Evolutionary conservation across 768 basidiomycete species (phyloP), one percentile per base, ranked within the genome.

Genomic region (Lactarius sp.): DNA sequence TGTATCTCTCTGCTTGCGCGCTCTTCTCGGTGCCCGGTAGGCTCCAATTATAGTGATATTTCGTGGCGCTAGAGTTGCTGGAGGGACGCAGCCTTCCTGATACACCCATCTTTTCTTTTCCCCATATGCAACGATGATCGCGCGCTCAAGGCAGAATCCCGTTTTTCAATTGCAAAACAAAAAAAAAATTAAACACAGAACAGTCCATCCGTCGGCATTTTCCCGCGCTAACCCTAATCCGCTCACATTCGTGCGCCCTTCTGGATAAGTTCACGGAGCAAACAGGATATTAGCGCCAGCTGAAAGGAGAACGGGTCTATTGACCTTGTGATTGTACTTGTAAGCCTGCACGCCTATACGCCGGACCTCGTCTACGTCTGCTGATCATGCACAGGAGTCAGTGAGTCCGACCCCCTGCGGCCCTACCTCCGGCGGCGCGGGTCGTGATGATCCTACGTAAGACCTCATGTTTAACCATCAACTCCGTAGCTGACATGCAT

Each of bases 91-190:
- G 14, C 41, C 12, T 14, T 12, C 41, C 41, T 41, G 18, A 44
- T 44, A 44, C 44, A 44, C 44, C 3, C 18, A 31, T 20, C 13
- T 34, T 37, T 50, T 50, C 20, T n/a, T 57, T 52, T 52, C 51
- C 50, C 62, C 56, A 63, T 63, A 34, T 46, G 51, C 44, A 31
- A 33, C 34, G n/a, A 9, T 61, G 46, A 61, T 54, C 16, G 52
- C 34, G 46, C 34, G 44, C 36, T 39, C 14, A 31, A 22, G 3
- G 20, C 44, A 14, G 20, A 52, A 41, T 44, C 56, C 20, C 34
- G 56, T 36, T 37, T 18, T 52, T 33, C 41, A 37, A 18, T 62
- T 36, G 22, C n/a, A 34, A 22, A 31, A 13, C 37, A 27, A 14
- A 33, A 27, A 41, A 31, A 12, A 14, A 42, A 41, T 20, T 20